phyloP scores from a whole-genome alignment of 2,329 filamentous ascomycete genomes.

The Chaetomiaceae sp. region DNA sequence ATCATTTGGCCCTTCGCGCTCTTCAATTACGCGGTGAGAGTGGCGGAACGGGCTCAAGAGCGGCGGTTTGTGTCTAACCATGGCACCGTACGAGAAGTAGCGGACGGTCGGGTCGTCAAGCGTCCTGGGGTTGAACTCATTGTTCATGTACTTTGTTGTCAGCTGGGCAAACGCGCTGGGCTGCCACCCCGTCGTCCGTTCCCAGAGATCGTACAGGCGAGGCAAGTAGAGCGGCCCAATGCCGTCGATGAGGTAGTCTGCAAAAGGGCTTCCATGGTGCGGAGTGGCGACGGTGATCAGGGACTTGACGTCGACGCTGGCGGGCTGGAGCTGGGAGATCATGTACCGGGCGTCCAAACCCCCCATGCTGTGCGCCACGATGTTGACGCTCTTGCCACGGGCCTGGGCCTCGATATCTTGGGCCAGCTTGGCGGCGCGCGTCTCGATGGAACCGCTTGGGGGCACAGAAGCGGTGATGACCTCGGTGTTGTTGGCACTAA shows the following conservation, averaged over 20 bases:
- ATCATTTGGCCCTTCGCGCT: conserved; percentile 57
- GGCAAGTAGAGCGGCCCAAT: conserved; percentile 46
- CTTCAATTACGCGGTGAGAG: conserved; percentile 46
- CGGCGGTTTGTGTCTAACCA: conserved; percentile 44
- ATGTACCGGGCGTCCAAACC: conserved; percentile 62
- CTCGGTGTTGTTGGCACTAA: conserved; percentile 47
- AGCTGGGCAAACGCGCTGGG: conserved; percentile 59
- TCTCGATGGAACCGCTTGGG: conserved; percentile 55
- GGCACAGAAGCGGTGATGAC: conserved; percentile 60
- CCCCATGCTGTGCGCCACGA: conserved; percentile 67
- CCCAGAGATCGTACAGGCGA: conserved; percentile 49
- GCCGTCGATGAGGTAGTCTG: conserved; percentile 48
- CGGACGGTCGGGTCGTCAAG: conserved; percentile 48
- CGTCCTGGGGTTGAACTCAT: conserved; percentile 54
- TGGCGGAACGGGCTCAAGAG: conserved; percentile 60
- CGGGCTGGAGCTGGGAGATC: conserved; percentile 51
- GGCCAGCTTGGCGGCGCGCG: conserved; percentile 54
- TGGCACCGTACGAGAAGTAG: conserved; percentile 61
- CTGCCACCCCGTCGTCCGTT: conserved; percentile 47
- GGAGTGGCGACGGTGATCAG: conserved; percentile 53
- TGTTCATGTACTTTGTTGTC: conserved; percentile 52
- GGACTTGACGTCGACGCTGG: conserved; percentile 43
- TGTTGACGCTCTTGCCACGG: conserved; percentile 60
- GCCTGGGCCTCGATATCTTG: conserved; percentile 46
- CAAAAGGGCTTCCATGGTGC: conserved; percentile 51